Conservation (phyloP, 768 basidiomycete species). For the Serendipita vermifera region DNA sequence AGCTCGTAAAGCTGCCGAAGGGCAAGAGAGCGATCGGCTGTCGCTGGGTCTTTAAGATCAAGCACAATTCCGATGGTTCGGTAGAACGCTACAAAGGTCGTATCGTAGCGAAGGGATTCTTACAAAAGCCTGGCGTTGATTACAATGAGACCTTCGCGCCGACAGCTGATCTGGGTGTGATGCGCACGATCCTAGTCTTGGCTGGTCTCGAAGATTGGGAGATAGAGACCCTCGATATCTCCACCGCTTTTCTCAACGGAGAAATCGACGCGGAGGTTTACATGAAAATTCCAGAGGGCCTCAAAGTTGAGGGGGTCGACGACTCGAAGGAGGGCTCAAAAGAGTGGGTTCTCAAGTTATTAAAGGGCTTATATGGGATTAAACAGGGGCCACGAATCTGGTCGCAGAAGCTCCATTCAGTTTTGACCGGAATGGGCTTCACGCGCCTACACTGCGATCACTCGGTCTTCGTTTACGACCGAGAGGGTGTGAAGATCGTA, state of each 20-base stretch:
- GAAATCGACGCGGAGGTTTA: constrained; percentile 22
- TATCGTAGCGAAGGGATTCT: constrained; percentile 32
- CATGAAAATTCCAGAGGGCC: constrained; percentile 22
- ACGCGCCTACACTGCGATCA: constrained; percentile 18
- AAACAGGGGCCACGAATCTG: constrained; percentile 19
- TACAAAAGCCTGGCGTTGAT: constrained; percentile 29
- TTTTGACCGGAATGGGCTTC: constrained; percentile 12
- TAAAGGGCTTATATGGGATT: constrained; percentile 20
- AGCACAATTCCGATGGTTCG: constrained; percentile 27
- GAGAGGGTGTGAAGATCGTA: constrained; percentile 20
- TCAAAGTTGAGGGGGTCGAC: too few species aligned
- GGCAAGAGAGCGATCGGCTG: constrained; percentile 24
- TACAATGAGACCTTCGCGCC: constrained; percentile 26
- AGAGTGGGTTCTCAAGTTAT: constrained; percentile 9
- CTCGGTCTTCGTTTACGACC: constrained; percentile 22
- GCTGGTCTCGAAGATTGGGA: constrained; percentile 22
- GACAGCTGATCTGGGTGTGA: constrained; percentile 18
- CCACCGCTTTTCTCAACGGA: constrained; percentile 21
- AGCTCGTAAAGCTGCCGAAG: constrained; percentile 19
- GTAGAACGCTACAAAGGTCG: constrained; percentile 29
- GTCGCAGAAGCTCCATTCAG: constrained; percentile 15
- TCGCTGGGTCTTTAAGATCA: constrained; percentile 33
- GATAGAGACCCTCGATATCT: constrained; percentile 18
- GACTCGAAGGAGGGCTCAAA: background rate
- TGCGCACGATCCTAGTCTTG: constrained; percentile 27